A percentile compares a stretch with the other conserved stretches of the same genome.
Evolutionary conservation across 768 basidiomycete genomes (phyloP).

Genomic region (Trametes maxima): DNA sequence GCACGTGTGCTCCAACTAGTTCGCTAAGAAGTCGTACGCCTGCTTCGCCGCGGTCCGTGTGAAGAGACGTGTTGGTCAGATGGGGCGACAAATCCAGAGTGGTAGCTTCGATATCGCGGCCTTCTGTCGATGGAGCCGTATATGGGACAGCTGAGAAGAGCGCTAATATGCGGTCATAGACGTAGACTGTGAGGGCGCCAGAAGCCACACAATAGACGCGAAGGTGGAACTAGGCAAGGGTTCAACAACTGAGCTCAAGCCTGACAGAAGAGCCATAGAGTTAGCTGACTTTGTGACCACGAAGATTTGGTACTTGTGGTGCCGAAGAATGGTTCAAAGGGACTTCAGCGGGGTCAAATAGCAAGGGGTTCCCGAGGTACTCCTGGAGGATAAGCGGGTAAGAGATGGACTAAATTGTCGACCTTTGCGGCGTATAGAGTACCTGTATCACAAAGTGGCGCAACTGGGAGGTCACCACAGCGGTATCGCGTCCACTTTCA

Average conservation of each 20-base stretch:
- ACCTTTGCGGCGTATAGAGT: conserved; percentile 7
- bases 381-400: conserved; percentile 53
- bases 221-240: conserved; percentile 77
- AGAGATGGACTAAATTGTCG: background rate
- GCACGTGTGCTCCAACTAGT: conserved; percentile 63
- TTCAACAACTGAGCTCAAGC: conserved; percentile 13
- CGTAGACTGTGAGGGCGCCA: conserved; percentile 76
- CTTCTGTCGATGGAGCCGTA: conserved; percentile 34
- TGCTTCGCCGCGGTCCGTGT: conserved; percentile 64
- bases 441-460: conserved; percentile 98
- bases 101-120: conserved; percentile 29
- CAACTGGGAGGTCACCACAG: conserved; percentile 82
- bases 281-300: conserved; percentile 61
- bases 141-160: conserved; percentile 85
- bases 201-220: conserved; percentile 84
- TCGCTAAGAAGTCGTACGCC: conserved; percentile 82
- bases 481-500: conserved; percentile 44
- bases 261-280: conserved; percentile 4
- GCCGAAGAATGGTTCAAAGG: conserved; percentile 31
- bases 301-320: conserved; percentile 28
- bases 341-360: conserved; percentile 68
- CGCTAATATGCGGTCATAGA: conserved; percentile 83
- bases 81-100: conserved; percentile 66
- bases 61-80: conserved; percentile 91
- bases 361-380: conserved; percentile 76